phyloP scores from a whole-genome alignment of 2,329 filamentous ascomycete genomes.

The Arthrobotrys entomopaga region DNA sequence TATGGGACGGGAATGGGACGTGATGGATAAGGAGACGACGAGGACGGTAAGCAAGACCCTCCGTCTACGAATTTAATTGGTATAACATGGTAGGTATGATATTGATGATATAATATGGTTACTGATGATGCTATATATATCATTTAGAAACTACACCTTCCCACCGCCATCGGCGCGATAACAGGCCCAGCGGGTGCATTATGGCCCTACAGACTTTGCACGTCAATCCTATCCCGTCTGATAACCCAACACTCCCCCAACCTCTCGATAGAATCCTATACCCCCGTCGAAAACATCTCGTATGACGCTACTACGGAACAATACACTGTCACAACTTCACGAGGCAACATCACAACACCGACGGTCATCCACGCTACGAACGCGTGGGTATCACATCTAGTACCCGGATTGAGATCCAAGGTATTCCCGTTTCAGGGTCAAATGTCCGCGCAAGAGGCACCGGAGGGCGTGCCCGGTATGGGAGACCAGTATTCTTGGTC shows the following conservation, averaged over 20 bases:
- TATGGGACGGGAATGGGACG: slow-evolving; percentile 59
- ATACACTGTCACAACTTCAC: slow-evolving; percentile 65
- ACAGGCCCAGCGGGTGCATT: slow-evolving; percentile 64
- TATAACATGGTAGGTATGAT: too few relatives aligned
- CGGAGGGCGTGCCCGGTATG: slow-evolving; percentile 59
- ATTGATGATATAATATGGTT: too few relatives aligned
- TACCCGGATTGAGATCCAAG: slow-evolving; percentile 66
- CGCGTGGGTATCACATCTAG: slow-evolving; percentile 66
- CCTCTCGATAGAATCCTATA: slow-evolving; percentile 56
- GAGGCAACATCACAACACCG: slow-evolving; percentile 64
- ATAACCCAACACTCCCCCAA: slow-evolving; percentile 59
- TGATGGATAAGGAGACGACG: slow-evolving; percentile 62
- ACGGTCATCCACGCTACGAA: slow-evolving; percentile 72
- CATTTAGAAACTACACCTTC: slow-evolving; percentile 55
- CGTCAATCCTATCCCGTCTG: slow-evolving; percentile 64
- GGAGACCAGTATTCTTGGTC: slow-evolving; percentile 63
- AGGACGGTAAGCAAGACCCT: slow-evolving; percentile 59
- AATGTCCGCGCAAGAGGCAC: slow-evolving; percentile 67
- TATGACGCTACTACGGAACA: slow-evolving; percentile 62
- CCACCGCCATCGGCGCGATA: slow-evolving; percentile 58
- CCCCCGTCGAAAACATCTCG: slow-evolving; percentile 62
- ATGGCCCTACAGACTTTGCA: slow-evolving; percentile 67
- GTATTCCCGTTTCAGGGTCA: slow-evolving; percentile 65
- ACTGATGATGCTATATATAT: too few relatives aligned
- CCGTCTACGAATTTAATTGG: background rate